phyloP scores from a whole-genome alignment of 371 early-diverging fungal species.

The Mortierella sp. region DNA sequence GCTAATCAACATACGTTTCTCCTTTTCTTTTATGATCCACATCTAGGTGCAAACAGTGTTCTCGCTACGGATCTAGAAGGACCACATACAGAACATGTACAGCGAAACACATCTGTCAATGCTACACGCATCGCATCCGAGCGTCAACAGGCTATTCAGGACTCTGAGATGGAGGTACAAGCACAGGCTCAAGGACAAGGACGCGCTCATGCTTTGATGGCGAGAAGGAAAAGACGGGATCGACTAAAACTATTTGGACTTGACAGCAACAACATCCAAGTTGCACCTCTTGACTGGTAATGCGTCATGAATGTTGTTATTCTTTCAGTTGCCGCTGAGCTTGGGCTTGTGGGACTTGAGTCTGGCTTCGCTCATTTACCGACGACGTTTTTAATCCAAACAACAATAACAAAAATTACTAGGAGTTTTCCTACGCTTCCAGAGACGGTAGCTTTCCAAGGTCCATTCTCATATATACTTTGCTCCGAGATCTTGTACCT shows the following conservation, averaged over 20 bases:
- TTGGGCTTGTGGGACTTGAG: no score
- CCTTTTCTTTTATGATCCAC: no score
- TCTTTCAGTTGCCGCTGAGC: no score
- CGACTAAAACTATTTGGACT: conserved; percentile 3
- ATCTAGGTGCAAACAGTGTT: conserved; percentile 32
- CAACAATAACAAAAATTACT: no score
- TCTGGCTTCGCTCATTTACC: no score
- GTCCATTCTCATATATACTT: conserved; percentile 55
- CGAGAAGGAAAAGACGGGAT: conserved; percentile 10
- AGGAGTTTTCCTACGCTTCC: conserved; percentile 37
- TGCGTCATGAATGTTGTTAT: neutral
- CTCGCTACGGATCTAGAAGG: conserved; percentile 55
- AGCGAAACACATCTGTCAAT: conserved; percentile 26
- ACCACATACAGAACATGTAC: conserved; percentile 41
- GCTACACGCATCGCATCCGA: conserved; percentile 18
- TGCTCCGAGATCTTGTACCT: conserved; percentile 62
- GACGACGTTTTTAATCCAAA: no score
- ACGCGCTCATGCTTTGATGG: neutral
- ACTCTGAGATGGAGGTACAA: neutral
- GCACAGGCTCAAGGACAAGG: neutral
- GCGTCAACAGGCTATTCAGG: conserved; percentile 6
- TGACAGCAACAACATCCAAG: conserved; percentile 16
- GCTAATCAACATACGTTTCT: no score
- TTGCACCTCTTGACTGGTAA: conserved; percentile 47
- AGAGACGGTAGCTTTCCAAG: conserved; percentile 19